Conservation (phyloP, 768 basidiomycete genomes). For the Amylocystis lapponica region DNA sequence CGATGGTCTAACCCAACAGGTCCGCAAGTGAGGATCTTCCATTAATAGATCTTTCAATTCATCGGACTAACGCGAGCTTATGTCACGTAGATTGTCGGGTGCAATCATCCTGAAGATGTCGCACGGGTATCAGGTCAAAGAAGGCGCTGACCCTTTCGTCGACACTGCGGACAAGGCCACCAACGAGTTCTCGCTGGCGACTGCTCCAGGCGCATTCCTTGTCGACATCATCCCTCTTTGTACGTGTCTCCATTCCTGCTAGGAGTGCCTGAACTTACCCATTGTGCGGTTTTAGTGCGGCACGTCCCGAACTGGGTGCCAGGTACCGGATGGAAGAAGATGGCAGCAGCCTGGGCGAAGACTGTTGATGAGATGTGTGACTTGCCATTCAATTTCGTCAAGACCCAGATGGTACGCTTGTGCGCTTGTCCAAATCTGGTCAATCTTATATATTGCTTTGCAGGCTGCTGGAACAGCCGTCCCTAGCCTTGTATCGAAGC, state of each 20-base stretch:
- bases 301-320: conserved; percentile 37
- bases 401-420: conserved; percentile 27
- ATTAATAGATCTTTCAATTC: too few relatives aligned
- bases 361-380: conserved; percentile 22
- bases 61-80: too few relatives aligned
- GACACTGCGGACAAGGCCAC: conserved; percentile 27
- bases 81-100: conserved; percentile 8
- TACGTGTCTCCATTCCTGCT: conserved; percentile 3
- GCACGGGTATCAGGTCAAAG: conserved; percentile 22
- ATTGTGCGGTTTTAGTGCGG: conserved; percentile 19
- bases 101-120: conserved; percentile 24
- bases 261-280: not conserved
- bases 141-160: conserved; percentile 33
- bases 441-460: not conserved
- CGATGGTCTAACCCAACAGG: conserved; percentile 16
- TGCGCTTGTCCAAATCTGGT: not conserved
- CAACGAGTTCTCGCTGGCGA: conserved; percentile 18
- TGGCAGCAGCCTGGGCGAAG: conserved; percentile 12
- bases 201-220: conserved; percentile 24
- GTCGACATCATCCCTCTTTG: conserved; percentile 27
- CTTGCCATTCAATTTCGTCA: conserved; percentile 26
- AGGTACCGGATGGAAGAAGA: conserved; percentile 30
- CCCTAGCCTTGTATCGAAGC: conserved; percentile 51
- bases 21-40: conserved; percentile 30
- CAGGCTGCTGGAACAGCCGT: conserved; percentile 56